Conservation (phyloP, 2,329 filamentous ascomycete genomes). For the Aspergillus sp. region DNA sequence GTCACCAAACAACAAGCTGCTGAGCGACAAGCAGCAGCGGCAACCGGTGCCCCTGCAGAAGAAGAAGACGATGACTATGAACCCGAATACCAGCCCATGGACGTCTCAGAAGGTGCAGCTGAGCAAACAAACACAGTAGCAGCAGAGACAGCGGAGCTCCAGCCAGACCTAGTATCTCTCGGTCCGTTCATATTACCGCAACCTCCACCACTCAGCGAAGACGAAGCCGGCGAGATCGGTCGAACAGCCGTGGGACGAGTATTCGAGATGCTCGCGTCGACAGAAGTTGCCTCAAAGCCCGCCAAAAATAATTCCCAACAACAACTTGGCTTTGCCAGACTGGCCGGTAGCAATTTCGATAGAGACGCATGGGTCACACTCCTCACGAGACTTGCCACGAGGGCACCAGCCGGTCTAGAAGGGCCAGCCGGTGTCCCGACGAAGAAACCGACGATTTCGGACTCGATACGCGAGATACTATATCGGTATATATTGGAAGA, state of each 20-base stretch:
- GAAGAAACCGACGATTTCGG: conserved; percentile 37
- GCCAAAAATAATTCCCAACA: conserved; percentile 43
- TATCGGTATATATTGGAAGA: conserved; percentile 85
- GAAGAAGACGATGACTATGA: conserved; percentile 91
- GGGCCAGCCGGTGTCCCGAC: conserved; percentile 25
- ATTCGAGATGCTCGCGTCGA: conserved; percentile 64
- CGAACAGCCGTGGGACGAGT: conserved; percentile 67
- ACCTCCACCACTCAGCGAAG: conserved; percentile 63
- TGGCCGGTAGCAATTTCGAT: conserved; percentile 77
- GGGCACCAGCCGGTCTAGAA: conserved; percentile 64
- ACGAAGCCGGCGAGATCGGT: conserved; percentile 65
- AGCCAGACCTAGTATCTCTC: conserved; percentile 51
- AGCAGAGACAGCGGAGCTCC: conserved; percentile 65
- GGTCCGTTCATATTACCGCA: conserved; percentile 71
- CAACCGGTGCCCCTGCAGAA: conserved; percentile 17
- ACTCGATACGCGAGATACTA: conserved; percentile 69
- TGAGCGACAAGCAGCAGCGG: conserved; percentile 20
- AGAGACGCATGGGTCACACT: conserved; percentile 87
- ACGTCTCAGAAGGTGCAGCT: conserved; percentile 33
- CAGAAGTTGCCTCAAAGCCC: conserved; percentile 56
- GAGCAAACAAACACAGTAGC: conserved; percentile 59
- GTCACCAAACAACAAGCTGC: conserved; percentile 29
- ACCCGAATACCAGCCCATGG: conserved; percentile 70
- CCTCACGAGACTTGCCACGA: conserved; percentile 73
- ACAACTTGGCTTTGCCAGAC: conserved; percentile 67